These are phyloP conservation scores for Madurella mycetomatis DNA, from an alignment of 2,329 filamentous ascomycete species.

Conservation along the genomic window DNA sequence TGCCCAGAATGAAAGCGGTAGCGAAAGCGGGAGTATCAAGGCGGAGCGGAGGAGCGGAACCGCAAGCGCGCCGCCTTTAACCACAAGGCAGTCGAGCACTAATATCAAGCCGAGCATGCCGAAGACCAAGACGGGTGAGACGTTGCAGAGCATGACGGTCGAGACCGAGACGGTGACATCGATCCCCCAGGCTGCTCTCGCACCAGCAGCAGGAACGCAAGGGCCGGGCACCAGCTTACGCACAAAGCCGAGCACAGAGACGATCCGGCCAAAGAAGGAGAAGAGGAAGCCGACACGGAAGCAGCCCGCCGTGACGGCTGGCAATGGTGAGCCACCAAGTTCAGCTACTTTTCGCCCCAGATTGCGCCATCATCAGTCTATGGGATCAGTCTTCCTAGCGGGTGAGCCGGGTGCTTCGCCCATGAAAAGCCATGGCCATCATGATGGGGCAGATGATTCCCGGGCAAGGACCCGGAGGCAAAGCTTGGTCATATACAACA, in stretches of 20 bases:
- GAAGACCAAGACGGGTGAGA: conserved; percentile 67
- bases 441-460: conserved; percentile 29
- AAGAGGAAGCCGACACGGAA: conserved; percentile 78
- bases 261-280: conserved; percentile 89
- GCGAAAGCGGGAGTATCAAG: conserved; percentile 57
- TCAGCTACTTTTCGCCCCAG: conserved; percentile 28
- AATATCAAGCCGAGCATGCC: conserved; percentile 58
- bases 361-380: conserved; percentile 40
- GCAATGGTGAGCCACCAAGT: conserved; percentile 60
- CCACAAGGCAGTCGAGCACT: conserved; percentile 61
- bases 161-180: conserved; percentile 95
- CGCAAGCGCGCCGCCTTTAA: conserved; percentile 44
- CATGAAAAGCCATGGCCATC: conserved; percentile 33
- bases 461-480: conserved; percentile 25
- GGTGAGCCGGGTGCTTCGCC: conserved; percentile 33
- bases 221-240: conserved; percentile 69
- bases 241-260: conserved; percentile 88
- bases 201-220: conserved; percentile 58
- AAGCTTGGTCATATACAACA: conserved; percentile 34
- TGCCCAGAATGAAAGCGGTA: conserved; percentile 59
- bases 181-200: conserved; percentile 76
- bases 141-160: conserved; percentile 89
- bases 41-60: conserved; percentile 41
- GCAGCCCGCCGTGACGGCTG: conserved; percentile 63
- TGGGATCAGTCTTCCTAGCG: conserved; percentile 33